These are phyloP conservation scores for Novymonas esmeraldas DNA, from an alignment of 208 protist species.

Conservation along the genomic window DNA sequence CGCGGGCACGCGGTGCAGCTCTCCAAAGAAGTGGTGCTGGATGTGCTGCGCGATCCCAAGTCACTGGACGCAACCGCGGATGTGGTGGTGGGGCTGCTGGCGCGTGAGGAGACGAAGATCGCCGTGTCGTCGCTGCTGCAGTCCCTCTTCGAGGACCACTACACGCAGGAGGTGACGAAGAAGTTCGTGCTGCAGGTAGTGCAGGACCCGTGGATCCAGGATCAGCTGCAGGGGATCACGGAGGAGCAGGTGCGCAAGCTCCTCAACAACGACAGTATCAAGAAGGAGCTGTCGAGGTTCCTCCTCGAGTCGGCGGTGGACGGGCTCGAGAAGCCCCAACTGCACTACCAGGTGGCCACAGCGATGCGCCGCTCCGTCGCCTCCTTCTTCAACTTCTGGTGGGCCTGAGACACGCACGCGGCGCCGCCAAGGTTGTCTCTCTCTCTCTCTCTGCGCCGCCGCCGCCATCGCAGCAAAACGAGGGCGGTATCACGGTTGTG, in stretches of 20 bases:
- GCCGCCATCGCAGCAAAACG: too few relatives aligned
- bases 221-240: conserved; percentile 79
- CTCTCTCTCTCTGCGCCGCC: not conserved
- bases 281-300: conserved; percentile 57
- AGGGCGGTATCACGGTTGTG: too few relatives aligned
- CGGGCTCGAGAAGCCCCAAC: conserved; percentile 53
- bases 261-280: conserved; percentile 57
- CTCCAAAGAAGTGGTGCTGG: conserved; percentile 82
- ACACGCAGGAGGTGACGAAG: conserved; percentile 91
- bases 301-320: conserved; percentile 57
- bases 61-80: conserved; percentile 68
- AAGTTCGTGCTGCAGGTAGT: conserved; percentile 89
- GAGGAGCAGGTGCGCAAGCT: conserved; percentile 74
- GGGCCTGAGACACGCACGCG: conserved; percentile 6
- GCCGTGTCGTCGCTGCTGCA: conserved; percentile 84
- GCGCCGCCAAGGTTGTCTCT: not conserved
- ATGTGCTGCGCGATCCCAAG: conserved; percentile 71
- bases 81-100: conserved; percentile 66
- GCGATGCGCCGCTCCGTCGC: conserved; percentile 56
- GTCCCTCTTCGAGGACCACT: conserved; percentile 89
- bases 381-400: conserved; percentile 58
- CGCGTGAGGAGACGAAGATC: conserved; percentile 76
- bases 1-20: conserved; percentile 70
- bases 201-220: conserved; percentile 84
- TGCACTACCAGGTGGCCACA: conserved; percentile 66